Evolutionary conservation across 192 early-diverging fungal species (phyloP).

Genomic region (Pilobolus umbonatus): DNA sequence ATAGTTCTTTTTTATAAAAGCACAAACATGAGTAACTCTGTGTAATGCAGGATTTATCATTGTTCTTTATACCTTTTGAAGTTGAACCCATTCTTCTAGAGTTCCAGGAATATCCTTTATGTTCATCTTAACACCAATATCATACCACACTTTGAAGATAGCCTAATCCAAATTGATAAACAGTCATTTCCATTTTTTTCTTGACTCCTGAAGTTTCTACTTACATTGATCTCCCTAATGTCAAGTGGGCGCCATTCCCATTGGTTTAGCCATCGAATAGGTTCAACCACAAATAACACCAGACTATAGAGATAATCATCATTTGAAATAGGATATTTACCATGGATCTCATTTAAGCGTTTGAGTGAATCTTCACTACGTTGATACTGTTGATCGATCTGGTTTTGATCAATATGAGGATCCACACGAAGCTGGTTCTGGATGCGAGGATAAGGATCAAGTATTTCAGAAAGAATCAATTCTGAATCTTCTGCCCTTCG

Average conservation of each 20-base stretch:
- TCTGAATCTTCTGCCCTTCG: constrained; percentile 35
- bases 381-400: constrained; percentile 16
- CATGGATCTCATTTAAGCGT: constrained; percentile 41
- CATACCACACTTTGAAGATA: constrained; percentile 26
- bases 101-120: constrained; percentile 41
- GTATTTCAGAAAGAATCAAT: constrained; percentile 33
- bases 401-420: constrained; percentile 16
- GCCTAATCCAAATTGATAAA: constrained; percentile 17
- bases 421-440: constrained; percentile 2
- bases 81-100: constrained; percentile 19
- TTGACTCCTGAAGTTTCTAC: neutral
- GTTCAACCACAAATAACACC: constrained; percentile 31
- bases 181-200: neutral
- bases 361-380: constrained; percentile 20
- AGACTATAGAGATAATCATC: constrained; percentile 44
- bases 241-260: constrained; percentile 40
- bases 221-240: constrained; percentile 43
- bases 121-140: constrained; percentile 34
- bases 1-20: constrained; percentile 18
- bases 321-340: constrained; percentile 38
- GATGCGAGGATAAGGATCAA: constrained; percentile 27
- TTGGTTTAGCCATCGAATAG: constrained; percentile 20
- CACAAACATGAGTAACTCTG: no score
- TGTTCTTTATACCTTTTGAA: constrained; percentile 30
- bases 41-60: constrained; percentile 1